Evolutionary conservation across 148 eudicot genomes (phyloP).

Genomic region (Diospyros lotus): DNA sequence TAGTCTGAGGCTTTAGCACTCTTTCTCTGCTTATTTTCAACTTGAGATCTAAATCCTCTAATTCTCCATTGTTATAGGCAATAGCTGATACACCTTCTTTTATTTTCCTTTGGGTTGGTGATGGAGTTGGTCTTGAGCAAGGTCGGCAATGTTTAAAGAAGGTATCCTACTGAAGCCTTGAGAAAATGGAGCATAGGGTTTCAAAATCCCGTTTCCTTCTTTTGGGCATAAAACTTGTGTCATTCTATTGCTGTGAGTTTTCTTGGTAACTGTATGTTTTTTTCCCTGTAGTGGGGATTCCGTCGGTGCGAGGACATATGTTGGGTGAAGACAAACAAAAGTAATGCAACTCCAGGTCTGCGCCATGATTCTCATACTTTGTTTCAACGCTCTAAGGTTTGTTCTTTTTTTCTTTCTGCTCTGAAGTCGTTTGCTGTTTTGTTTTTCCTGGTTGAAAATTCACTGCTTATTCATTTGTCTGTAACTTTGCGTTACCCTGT

Average conservation of each 20-base stretch:
- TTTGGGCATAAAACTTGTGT: not conserved
- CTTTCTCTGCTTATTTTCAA: not conserved
- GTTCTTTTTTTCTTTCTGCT: constrained; percentile 7
- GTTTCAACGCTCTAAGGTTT: constrained; percentile 92
- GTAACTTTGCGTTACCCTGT: not conserved
- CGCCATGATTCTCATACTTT: constrained; percentile 97
- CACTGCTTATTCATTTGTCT: not conserved
- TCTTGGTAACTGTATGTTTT: constrained; percentile 2
- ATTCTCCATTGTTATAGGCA: constrained; percentile 41
- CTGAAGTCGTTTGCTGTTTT: not conserved
- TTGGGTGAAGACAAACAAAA: constrained; percentile 98
- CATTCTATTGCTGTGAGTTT: not conserved
- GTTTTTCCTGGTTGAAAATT: not conserved
- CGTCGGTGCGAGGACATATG: constrained; percentile 98
- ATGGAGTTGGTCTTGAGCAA: constrained; percentile 96
- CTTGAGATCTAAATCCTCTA: not conserved
- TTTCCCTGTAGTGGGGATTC: constrained; percentile 86
- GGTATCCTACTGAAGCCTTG: constrained; percentile 33
- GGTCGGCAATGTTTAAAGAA: constrained; percentile 94
- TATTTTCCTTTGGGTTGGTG: constrained; percentile 98
- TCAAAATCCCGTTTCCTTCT: not conserved
- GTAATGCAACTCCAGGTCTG: constrained; percentile 68
- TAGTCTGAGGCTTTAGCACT: not conserved
- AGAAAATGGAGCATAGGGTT: not conserved
- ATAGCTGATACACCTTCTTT: constrained; percentile 99